These are phyloP conservation scores for Alnus rubra DNA, from an alignment of 306 rosid species.

Conservation along the genomic window DNA sequence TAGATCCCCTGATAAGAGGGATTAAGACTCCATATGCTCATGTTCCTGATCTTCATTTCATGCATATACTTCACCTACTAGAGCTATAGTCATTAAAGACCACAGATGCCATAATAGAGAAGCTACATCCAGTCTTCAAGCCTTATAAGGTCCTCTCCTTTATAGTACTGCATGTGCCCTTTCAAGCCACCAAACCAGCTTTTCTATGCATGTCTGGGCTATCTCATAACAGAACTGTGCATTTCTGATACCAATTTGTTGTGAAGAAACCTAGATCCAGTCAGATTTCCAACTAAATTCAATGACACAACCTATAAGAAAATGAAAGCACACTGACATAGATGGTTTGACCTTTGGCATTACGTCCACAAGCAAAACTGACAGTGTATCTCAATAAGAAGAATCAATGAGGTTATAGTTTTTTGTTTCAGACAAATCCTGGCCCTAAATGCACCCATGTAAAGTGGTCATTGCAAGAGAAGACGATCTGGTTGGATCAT, in stretches of 20 bases:
- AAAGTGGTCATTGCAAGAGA: not conserved
- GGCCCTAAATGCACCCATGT: not conserved
- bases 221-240: not conserved
- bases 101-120: not conserved
- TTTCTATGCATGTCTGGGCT: not conserved
- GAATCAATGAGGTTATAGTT: no score
- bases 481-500: not conserved
- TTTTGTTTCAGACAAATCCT: no score
- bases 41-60: no score
- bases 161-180: not conserved
- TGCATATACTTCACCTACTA: no score
- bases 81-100: not conserved
- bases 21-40: not conserved
- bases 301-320: not conserved
- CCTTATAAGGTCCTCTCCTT: not conserved
- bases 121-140: not conserved
- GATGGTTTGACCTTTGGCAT: not conserved
- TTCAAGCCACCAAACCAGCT: not conserved
- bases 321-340: not conserved
- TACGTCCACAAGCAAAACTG: not conserved
- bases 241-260: not conserved
- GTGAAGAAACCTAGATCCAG: not conserved
- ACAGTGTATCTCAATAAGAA: no score
- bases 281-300: not conserved
- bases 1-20: no score